phyloP scores from a whole-genome alignment of 2,329 filamentous ascomycete species.

The Lecanicillium sp. region DNA sequence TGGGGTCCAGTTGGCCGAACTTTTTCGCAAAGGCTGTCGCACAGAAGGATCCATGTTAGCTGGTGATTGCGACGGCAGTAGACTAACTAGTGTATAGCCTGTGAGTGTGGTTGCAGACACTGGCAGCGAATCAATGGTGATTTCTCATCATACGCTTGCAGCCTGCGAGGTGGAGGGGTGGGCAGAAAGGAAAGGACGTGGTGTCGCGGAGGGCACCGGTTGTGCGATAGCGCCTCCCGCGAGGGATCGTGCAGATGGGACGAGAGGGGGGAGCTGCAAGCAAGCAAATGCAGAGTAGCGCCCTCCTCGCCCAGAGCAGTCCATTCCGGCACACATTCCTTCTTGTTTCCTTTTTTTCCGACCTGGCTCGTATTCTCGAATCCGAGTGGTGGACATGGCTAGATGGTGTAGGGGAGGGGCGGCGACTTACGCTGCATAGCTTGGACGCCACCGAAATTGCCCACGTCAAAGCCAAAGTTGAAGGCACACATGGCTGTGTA shows the following conservation, averaged over 20 bases:
- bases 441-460: constrained; percentile 23
- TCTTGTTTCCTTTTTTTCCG: too few relatives aligned
- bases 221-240: not conserved
- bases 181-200: not conserved
- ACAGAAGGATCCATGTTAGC: not conserved
- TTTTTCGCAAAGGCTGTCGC: constrained; percentile 17
- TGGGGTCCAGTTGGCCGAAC: constrained; percentile 20
- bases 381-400: too few relatives aligned
- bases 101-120: too few relatives aligned
- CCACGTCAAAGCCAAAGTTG: constrained; percentile 25
- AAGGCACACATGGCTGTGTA: constrained; percentile 22
- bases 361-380: too few relatives aligned
- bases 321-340: too few relatives aligned
- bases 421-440: constrained; percentile 18
- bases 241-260: not conserved
- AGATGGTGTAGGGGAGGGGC: not conserved
- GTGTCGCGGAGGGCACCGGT: not conserved
- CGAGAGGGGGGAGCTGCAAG: not conserved
- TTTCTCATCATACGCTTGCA: too few relatives aligned
- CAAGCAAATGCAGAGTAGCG: not conserved
- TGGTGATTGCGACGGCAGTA: not conserved
- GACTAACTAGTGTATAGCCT: not conserved
- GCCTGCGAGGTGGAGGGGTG: constrained; percentile 6
- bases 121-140: too few relatives aligned
- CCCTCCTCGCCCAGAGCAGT: too few relatives aligned